Base-by-base conservation (phyloP, 2,329 filamentous ascomycete species). In the Colletotrichum musicola region DNA sequence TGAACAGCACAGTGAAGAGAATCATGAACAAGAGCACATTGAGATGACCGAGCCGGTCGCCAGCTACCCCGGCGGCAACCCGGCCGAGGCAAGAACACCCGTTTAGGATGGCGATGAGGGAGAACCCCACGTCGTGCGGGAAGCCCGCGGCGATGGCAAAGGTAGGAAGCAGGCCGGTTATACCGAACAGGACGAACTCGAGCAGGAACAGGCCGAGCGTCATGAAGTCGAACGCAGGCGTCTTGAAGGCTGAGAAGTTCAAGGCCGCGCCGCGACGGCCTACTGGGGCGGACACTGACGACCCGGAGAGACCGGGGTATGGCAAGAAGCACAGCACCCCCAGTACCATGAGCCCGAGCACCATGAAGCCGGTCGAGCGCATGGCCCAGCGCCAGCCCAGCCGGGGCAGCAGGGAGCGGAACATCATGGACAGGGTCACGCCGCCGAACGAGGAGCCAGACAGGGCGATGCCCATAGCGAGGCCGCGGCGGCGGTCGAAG, bases 131-230 rank as follows among this genome's bases (percentile, higher is more conserved):
- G 27, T 83, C 75, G 1, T 75, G 63, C 6, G 77, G 72, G 40
- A 84, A 79, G 44, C 74, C 72, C 3, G 74, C 74, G 2, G 70
- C 72, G 0, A 79, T 81, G 1, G 81, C 80, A 68, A 85, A 85
- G 0, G 82, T 84, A 0, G 84, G 84, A 1, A 86, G 73, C 7
- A 85, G 77, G 1, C 81, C 81, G 1, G 81, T 79, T n/a, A 81
- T 79, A 13, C 82, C 83, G 49, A 85, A 86, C 14, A 85, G 78
- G 44, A 82, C 81, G 56, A 85, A 82, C 54, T 86, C 84, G 20
- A 86, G 80, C 1, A 80, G 76, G 67, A 85, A 84, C 6, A 85
- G 77, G 0, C 79, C 79, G 4, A 79, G 71, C 0, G 81, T 78
- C 6, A 85, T 74, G 44, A 85, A 80, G 2, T 74, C 79, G 20